Evolutionary conservation across 1,284 basidiomycete genomes (phyloP).

Genomic region (Fomitiporia mediterranea): DNA sequence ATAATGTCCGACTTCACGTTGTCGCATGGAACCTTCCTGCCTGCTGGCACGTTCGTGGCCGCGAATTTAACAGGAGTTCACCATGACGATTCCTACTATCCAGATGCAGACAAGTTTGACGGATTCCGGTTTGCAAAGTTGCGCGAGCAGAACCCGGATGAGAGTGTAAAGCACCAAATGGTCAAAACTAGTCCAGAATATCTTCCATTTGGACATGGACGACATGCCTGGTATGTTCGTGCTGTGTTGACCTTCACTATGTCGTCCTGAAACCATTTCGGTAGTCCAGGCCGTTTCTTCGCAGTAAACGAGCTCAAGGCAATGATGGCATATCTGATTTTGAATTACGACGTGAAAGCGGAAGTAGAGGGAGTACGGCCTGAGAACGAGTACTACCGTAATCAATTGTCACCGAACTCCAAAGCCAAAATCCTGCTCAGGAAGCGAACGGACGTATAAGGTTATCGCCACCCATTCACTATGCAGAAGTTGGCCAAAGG

Average conservation of each 20-base stretch:
- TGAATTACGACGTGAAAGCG: conserved; percentile 45
- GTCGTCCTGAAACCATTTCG: too few relatives aligned
- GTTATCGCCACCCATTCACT: too few relatives aligned
- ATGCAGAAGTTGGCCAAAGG: too few relatives aligned
- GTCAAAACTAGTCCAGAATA: conserved; percentile 26
- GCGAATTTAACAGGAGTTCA: conserved; percentile 41
- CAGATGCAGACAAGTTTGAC: conserved; percentile 37
- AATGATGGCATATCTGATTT: conserved; percentile 39
- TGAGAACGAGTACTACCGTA: conserved; percentile 12
- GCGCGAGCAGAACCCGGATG: conserved; percentile 28
- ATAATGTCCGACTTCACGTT: conserved; percentile 35
- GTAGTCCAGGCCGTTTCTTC: conserved; percentile 43
- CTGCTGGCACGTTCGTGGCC: conserved; percentile 38
- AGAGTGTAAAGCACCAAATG: conserved; percentile 25
- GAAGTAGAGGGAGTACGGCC: conserved; percentile 31
- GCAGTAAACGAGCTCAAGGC: conserved; percentile 42
- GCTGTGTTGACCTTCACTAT: too few relatives aligned
- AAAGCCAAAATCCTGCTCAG: conserved; percentile 22
- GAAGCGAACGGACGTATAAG: conserved; percentile 1
- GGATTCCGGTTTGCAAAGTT: conserved; percentile 43
- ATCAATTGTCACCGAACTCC: conserved; percentile 18
- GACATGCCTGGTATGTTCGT: conserved; percentile 29
- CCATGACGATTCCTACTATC: conserved; percentile 38
- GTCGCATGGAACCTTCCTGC: conserved; percentile 40
- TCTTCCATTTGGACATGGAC: conserved; percentile 30